phyloP scores from a whole-genome alignment of 495 filamentous ascomycete genomes.

The Astrothelium subdiscretum region DNA sequence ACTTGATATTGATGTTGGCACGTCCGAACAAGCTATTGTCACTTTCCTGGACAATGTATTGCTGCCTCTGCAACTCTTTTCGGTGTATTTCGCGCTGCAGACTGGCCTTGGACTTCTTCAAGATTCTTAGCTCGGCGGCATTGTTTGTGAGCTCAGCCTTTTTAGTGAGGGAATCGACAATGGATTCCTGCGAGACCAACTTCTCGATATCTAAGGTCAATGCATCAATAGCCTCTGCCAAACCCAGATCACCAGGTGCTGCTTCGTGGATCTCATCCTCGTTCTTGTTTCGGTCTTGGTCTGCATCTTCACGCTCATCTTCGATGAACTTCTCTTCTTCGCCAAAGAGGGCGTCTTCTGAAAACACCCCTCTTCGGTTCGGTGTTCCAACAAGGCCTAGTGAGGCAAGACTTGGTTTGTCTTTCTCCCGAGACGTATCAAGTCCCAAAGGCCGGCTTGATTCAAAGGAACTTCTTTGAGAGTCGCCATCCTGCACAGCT shows the following conservation, averaged over 20 bases:
- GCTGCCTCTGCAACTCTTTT: constrained; percentile 91
- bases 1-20: constrained; percentile 76
- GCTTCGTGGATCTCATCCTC: constrained; percentile 88
- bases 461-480: constrained; percentile 48
- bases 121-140: constrained; percentile 77
- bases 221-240: constrained; percentile 81
- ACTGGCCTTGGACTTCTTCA: constrained; percentile 88
- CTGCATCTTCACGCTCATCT: constrained; percentile 70
- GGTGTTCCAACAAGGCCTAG: constrained; percentile 76
- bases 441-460: constrained; percentile 19
- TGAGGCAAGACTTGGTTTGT: constrained; percentile 78
- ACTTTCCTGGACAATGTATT: constrained; percentile 95
- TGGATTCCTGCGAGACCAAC: constrained; percentile 73
- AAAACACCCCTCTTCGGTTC: constrained; percentile 75
- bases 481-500: constrained; percentile 36
- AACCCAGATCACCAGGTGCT: constrained; percentile 84
- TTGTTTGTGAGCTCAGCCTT: constrained; percentile 98
- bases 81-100: constrained; percentile 82
- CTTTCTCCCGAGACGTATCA: constrained; percentile 22
- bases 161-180: constrained; percentile 78
- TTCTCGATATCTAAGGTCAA: constrained; percentile 84
- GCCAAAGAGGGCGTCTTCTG: constrained; percentile 82
- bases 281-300: constrained; percentile 33
- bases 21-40: constrained; percentile 95
- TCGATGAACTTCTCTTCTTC: constrained; percentile 80